Evolutionary conservation across 148 eudicot species (phyloP).

Genomic region (Gaultheria prostrata): DNA sequence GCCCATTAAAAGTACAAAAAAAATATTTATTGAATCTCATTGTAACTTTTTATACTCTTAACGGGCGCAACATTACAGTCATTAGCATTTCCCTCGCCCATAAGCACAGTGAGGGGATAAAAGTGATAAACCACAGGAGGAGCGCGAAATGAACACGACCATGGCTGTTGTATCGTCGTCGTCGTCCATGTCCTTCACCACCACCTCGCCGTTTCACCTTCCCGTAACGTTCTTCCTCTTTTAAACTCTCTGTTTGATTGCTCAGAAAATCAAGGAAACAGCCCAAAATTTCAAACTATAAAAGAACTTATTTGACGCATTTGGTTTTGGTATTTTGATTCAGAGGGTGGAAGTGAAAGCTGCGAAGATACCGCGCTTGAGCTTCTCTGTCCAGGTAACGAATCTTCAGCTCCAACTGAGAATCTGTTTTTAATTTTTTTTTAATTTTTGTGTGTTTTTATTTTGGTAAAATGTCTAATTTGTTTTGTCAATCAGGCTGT

Average conservation of each 20-base stretch:
- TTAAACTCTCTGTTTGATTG: neutral
- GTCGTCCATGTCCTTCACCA: slow-evolving; percentile 22
- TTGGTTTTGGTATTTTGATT: slow-evolving; percentile 5
- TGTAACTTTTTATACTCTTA: too few species aligned
- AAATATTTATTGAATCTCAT: too few species aligned
- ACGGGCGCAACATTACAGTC: too few species aligned
- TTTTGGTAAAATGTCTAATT: neutral
- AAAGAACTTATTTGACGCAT: neutral
- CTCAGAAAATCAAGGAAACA: neutral
- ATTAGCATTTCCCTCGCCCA: too few species aligned
- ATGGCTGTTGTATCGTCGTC: slow-evolving; percentile 8
- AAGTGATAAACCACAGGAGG: neutral
- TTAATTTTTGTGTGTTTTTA: neutral
- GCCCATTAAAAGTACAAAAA: too few species aligned
- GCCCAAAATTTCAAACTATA: neutral
- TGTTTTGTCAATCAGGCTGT: slow-evolving; percentile 27
- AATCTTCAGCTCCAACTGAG: neutral
- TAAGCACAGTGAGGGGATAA: too few species aligned
- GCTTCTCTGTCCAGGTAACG: slow-evolving; percentile 35
- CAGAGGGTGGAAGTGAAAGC: slow-evolving; percentile 32
- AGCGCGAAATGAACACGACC: slow-evolving; percentile 21
- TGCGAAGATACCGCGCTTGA: slow-evolving; percentile 18
- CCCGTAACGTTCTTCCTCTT: slow-evolving; percentile 5
- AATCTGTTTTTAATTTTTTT: neutral
- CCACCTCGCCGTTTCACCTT: slow-evolving; percentile 9